phyloP scores from a whole-genome alignment of 192 early-diverging fungal species.

The Rhizophagus prolifer region DNA sequence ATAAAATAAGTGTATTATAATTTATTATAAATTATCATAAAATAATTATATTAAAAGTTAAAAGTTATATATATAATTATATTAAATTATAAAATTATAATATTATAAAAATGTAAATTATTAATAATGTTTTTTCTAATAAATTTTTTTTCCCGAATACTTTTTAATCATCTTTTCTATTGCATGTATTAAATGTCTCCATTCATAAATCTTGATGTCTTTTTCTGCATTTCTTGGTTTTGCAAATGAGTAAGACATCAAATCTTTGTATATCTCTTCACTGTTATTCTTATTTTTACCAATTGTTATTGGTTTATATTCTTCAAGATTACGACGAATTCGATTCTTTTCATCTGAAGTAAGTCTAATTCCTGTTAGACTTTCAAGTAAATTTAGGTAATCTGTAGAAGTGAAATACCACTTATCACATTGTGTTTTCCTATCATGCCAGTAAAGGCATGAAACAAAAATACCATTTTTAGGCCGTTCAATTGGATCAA shows the following conservation, averaged over 20 bases:
- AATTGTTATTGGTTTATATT: slow-evolving; percentile 74
- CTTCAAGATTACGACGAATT: slow-evolving; percentile 82
- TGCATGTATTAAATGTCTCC: slow-evolving; percentile 67
- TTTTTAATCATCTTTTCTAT: slow-evolving; percentile 80
- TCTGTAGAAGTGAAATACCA: slow-evolving; percentile 81
- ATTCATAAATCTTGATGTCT: slow-evolving; percentile 85
- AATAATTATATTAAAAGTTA: no score
- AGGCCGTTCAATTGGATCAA: slow-evolving; percentile 55
- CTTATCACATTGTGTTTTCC: slow-evolving; percentile 43
- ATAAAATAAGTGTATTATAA: no score
- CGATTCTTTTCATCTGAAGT: slow-evolving; percentile 85
- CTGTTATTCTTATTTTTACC: slow-evolving; percentile 77
- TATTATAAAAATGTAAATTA: no score
- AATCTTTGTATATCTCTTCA: slow-evolving; percentile 75
- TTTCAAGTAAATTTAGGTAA: slow-evolving; percentile 74
- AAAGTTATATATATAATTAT: no score
- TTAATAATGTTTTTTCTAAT: no score
- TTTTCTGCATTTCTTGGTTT: slow-evolving; percentile 87
- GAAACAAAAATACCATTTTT: slow-evolving; percentile 73
- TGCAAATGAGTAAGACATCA: slow-evolving; percentile 81
- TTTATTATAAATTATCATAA: no score
- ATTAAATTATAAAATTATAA: no score
- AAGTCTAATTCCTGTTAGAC: slow-evolving; percentile 71
- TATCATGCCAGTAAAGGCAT: slow-evolving; percentile 78
- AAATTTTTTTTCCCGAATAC: slow-evolving; percentile 32